Percentiles rank a stretch among this genome's conserved stretches.
These are phyloP conservation scores for Astraeus odoratus DNA, from an alignment of 768 basidiomycete species.

Conservation along the genomic window DNA sequence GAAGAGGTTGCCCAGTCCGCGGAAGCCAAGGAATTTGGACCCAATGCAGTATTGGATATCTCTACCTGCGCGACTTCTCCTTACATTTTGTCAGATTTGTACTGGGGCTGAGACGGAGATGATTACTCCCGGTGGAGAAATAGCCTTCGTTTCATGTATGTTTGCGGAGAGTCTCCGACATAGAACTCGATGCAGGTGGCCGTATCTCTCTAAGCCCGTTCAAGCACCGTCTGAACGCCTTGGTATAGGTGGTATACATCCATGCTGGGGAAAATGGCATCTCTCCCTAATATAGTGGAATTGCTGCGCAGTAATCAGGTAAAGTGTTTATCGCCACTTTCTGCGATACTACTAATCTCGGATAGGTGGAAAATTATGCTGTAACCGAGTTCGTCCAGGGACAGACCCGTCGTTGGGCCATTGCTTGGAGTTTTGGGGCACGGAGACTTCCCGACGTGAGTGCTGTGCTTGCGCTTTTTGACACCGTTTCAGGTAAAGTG, in stretches of 20 bases:
- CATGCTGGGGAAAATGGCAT: conserved; percentile 83
- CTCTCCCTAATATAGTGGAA: conserved; percentile 55
- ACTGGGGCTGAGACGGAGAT: conserved; percentile 86
- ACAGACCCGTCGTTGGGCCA: conserved; percentile 84
- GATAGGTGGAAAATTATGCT: conserved; percentile 80
- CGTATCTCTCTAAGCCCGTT: neutral
- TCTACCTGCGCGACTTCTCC: neutral
- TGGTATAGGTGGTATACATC: conserved; percentile 81
- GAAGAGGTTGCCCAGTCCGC: conserved; percentile 60
- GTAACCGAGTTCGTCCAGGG: conserved; percentile 82
- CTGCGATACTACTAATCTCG: neutral
- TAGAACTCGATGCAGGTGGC: conserved; percentile 52
- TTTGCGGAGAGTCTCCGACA: conserved; percentile 60
- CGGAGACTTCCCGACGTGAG: conserved; percentile 73
- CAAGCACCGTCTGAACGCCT: neutral
- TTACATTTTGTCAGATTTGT: conserved; percentile 49
- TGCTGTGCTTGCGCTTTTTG: conserved; percentile 8
- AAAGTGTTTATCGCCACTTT: conserved; percentile 6
- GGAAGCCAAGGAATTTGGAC: conserved; percentile 53
- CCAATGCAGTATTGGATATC: conserved; percentile 55
- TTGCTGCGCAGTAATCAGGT: conserved; percentile 44
- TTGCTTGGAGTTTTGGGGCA: conserved; percentile 77
- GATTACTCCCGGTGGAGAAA: conserved; percentile 86
- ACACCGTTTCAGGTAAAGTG: conserved; percentile 24
- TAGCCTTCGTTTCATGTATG: conserved; percentile 69